Evolutionary conservation across 2,329 filamentous ascomycete genomes (phyloP), one percentile per base, ranked within the genome.

Genomic region (Colletotrichum lindemuthianum): DNA sequence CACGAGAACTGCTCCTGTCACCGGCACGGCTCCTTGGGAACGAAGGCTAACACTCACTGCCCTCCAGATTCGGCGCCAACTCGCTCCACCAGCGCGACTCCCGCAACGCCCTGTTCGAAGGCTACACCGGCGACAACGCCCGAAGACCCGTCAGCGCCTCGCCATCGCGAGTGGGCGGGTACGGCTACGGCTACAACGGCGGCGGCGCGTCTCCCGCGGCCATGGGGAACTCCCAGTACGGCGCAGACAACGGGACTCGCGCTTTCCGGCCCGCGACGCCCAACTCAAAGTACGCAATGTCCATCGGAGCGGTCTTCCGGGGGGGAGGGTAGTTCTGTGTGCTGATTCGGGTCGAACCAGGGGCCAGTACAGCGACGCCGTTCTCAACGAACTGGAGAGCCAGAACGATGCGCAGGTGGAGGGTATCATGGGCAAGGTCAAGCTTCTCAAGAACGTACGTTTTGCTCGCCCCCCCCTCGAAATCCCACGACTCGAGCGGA

Each of bases 401-500:
- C 96, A 99, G 81, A 98, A 98, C 75, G 94, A 97, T 71, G 84
- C 88, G 63, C 90, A 97, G 72, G 90, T 97, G 10, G 91, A 93
- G 67, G 93, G 93, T n/a, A 94, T 97, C 73, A 86, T 92, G 70
- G 91, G 91, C 69, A 97, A 97, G 79, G 95, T 98, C 66, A 89
- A 86, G 81, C 88, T 93, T 81, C 76, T 98, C 71, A 98, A 97
- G 79, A 88, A 93, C 79, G 93, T 97, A 79, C 75, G 90, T 84
- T 70, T 49, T 52, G 11, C 47, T 32, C 54, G 53, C 52, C 50
- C 54, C 50, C 54, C 37, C 44, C 43, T 12, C 16, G 24, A 34
- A 6, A 33, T 7, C 12, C n/a, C 8, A 11, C 41, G 36, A 40
- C 13, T 9, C 9, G 11, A 63, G 8, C 8, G n/a, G 15, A 33